These are phyloP conservation scores for Anthracocystis setariae DNA, from an alignment of 1,284 basidiomycete species.

Conservation along the genomic window DNA sequence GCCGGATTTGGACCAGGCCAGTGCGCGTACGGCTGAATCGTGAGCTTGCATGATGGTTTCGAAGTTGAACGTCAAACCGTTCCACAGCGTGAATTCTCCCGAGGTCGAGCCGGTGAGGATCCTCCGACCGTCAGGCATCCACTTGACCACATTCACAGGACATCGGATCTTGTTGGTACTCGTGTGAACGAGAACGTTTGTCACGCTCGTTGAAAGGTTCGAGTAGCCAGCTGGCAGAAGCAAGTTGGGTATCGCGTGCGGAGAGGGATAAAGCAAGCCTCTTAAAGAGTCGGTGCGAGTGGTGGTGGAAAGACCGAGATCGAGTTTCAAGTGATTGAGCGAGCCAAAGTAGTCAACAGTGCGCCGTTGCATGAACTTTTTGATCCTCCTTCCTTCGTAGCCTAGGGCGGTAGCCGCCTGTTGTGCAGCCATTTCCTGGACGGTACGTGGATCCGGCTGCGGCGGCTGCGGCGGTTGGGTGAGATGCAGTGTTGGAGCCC, in stretches of 20 bases:
- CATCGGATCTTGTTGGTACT: slow-evolving; percentile 98
- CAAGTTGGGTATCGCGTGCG: slow-evolving; percentile 69
- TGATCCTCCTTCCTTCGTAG: slow-evolving; percentile 77
- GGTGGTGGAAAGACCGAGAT: slow-evolving; percentile 9
- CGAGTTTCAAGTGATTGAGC: slow-evolving; percentile 78
- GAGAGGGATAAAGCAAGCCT: slow-evolving; percentile 46
- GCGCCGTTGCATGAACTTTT: slow-evolving; percentile 88
- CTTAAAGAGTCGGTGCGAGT: slow-evolving; percentile 14
- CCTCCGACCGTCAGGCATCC: slow-evolving; percentile 94
- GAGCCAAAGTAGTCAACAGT: slow-evolving; percentile 94
- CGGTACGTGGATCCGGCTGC: slow-evolving; percentile 77
- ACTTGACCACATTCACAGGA: slow-evolving; percentile 93
- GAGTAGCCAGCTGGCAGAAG: slow-evolving; percentile 90
- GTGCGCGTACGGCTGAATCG: slow-evolving; percentile 88
- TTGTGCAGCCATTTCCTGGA: slow-evolving; percentile 79
- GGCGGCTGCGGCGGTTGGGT: slow-evolving; percentile 76
- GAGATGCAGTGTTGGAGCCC: slow-evolving; percentile 65
- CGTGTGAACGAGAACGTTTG: slow-evolving; percentile 95
- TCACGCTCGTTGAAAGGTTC: slow-evolving; percentile 86
- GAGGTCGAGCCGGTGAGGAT: slow-evolving; percentile 93
- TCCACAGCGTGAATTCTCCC: slow-evolving; percentile 99
- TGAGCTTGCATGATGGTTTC: slow-evolving; percentile 98
- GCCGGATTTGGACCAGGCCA: slow-evolving; percentile 90
- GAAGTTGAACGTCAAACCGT: slow-evolving; percentile 98
- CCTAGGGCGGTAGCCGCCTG: slow-evolving; percentile 65